Conservation (phyloP, 2,329 filamentous ascomycete species). For the Fusarium lyarnte region DNA sequence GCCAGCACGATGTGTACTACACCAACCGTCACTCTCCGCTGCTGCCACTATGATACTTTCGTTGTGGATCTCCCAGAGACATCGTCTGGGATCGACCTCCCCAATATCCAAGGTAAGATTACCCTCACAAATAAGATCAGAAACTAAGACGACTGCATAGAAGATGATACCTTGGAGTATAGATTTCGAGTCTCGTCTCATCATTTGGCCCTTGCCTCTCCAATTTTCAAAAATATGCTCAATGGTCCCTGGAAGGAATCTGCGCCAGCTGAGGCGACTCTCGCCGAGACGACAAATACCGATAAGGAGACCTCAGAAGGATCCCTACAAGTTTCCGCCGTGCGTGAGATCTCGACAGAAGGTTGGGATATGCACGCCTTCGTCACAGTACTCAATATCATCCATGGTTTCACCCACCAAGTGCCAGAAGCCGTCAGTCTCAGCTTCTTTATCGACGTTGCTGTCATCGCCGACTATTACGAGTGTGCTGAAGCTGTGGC, state of each 20-base stretch:
- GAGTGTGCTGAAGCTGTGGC: background rate
- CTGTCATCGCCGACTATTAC: background rate
- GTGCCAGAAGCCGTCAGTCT: background rate
- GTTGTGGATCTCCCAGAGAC: background rate
- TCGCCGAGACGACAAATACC: no score
- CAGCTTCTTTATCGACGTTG: background rate
- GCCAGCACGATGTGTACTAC: rapidly evolving
- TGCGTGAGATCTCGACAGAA: background rate
- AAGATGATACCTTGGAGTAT: rapidly evolving
- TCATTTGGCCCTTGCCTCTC: background rate
- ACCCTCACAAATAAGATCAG: background rate
- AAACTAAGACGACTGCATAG: background rate
- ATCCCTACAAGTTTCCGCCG: background rate
- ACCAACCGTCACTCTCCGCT: background rate
- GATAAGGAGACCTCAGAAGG: no score
- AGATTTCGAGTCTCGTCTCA: background rate
- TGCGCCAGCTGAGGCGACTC: rapidly evolving
- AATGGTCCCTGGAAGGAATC: background rate
- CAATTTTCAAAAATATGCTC: background rate
- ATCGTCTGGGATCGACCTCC: background rate
- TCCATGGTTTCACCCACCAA: background rate
- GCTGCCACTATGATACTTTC: background rate
- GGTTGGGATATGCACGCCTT: background rate
- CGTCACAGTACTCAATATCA: background rate
- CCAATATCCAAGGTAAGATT: no score